Base-by-base conservation (phyloP, 23 red algal genomes). In the Gracilaria caudata region DNA sequence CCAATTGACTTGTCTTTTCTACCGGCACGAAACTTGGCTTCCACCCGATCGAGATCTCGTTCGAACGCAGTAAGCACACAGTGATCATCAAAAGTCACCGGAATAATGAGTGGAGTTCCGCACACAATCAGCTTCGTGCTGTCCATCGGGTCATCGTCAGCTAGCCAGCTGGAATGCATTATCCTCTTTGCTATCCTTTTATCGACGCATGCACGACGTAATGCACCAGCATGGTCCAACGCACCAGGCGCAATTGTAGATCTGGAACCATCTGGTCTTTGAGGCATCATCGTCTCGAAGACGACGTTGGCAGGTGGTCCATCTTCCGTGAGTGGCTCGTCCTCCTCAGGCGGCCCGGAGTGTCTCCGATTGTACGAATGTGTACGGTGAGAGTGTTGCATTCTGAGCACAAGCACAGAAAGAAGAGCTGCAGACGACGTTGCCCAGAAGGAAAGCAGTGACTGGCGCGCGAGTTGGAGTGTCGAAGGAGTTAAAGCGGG, bases 1-100 rank as follows among this genome's bases (percentile, higher is more conserved):
- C 93, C 93, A 40, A 95, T 83, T 51, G 65, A 80, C 54, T 92
- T 95, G 29, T 90, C 85, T 65, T 92, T 95, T 16, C 85, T 65
- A 19, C 85, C 84, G 26, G 85, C 79, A 23, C 93, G 86, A 68
- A 90, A 90, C 59, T 90, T 90, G 12, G 76, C 47, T 33, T 95
- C 93, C 36, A 89, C 93, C 3, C 87, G 79, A 36, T 95, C 93
- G 24, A 92, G 63, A 14, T 81, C 93, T 73, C 78, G 35, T 64
- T 95, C 93, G 32, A 95, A 90, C 21, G 75, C 79, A 35, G 78
- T 73, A 39, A 78, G 73, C 13, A 83, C 75, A 35, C 73, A 72
- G 77, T 90, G 79, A n/a, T 90, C 61, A 34, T 95, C 93, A 55
- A 90, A 95, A 63, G 68, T 44, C 1, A 80, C 57, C 19, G 93